Evolutionary conservation across 1,284 basidiomycete genomes (phyloP), one percentile per base, ranked within the genome.

Genomic region (Heterobasidion annosum): DNA sequence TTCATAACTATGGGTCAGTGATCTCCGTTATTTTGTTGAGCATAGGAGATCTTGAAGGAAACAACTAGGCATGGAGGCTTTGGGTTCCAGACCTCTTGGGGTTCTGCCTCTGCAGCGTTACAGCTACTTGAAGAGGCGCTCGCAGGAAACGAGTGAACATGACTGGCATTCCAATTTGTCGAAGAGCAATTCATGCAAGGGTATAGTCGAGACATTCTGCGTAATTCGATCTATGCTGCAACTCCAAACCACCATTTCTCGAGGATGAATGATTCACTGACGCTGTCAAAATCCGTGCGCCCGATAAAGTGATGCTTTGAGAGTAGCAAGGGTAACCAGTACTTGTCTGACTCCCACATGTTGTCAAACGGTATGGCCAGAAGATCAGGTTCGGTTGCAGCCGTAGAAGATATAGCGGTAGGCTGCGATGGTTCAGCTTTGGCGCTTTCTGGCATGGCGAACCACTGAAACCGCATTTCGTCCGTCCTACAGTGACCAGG

Each of bases 381-480:
- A 10, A 66, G 59, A 33, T 37, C 55, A 12, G 48, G 33, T 19
- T 55, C 50, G n/a, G 32, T 49, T n/a, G 58, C 53, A 16, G 34
- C 40, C 35, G 33, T 42, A 43, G 51, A 44, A 4, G 46, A n/a
- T 40, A 40, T n/a, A 6, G 47, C 50, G n/a, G 52, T 34, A 8
- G 48, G 48, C 10, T 10, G 13, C 25, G 57, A 45, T 51, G 50
- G 25, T 33, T 54, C 49, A 8, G 50, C 8, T 44, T 40, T 19
- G 32, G 43, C 52, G 0, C 45, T 48, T 19, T 56, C 55, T 25
- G 64, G 54, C 33, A 73, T 60, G 8, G 71, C 67, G 62, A 85
- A 85, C 84, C 83, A 87, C 63, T 81, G 68, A 1, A 83, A 83
- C 16, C 77, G 73, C 84, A 87, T 87, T 64, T 87, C 84, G 16